Conservation (phyloP, 1,284 basidiomycete species). For the Moesziomyces sp. region DNA sequence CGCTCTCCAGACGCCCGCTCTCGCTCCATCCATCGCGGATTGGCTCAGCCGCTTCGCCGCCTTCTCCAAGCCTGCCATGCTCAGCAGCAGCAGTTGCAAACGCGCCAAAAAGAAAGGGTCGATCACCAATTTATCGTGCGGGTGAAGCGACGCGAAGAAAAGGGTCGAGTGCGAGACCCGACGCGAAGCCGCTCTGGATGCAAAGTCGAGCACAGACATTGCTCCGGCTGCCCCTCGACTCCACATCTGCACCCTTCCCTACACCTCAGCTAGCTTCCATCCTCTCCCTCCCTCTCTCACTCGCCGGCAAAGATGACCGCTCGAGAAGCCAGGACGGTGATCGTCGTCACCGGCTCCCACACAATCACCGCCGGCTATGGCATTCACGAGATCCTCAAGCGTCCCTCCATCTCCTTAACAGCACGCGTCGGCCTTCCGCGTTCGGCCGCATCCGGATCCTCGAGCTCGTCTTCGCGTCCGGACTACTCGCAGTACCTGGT, state of each 20-base stretch:
- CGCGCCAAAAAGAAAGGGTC: background rate
- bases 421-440: constrained; percentile 42
- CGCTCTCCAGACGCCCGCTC: too few species aligned
- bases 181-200: constrained; percentile 14
- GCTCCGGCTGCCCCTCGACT: background rate
- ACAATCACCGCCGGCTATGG: constrained; percentile 80
- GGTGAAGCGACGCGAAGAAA: constrained; percentile 28
- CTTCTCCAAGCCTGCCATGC: background rate
- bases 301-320: constrained; percentile 57
- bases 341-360: constrained; percentile 82
- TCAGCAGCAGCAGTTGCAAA: background rate
- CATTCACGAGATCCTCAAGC: constrained; percentile 80
- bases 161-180: background rate
- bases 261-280: background rate
- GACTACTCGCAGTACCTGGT: constrained; percentile 77
- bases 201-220: constrained; percentile 20
- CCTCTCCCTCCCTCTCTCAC: background rate
- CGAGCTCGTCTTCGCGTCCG: constrained; percentile 17
- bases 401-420: constrained; percentile 74
- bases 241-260: background rate
- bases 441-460: constrained; percentile 23
- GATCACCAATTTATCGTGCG: constrained; percentile 47
- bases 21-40: constrained; percentile 11
- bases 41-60: constrained; percentile 17
- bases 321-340: constrained; percentile 82